Evolutionary conservation across 768 basidiomycete species (phyloP).

Genomic region (Kwoniella shandongensis): DNA sequence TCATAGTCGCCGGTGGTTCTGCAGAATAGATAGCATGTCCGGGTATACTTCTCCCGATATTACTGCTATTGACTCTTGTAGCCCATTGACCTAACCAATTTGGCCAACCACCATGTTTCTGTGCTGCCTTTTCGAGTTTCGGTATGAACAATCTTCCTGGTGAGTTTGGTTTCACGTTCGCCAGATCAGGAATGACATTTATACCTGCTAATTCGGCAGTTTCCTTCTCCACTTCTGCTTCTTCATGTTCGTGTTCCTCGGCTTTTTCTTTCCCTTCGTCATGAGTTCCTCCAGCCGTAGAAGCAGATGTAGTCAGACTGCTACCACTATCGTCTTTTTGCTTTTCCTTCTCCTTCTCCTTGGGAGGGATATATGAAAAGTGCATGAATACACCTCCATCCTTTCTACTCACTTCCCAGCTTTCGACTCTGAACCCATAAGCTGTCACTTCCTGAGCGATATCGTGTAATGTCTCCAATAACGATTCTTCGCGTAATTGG

Average conservation of each 20-base stretch:
- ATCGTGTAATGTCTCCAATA: slow-evolving; percentile 48
- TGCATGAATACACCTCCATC: slow-evolving; percentile 52
- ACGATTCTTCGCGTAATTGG: slow-evolving; percentile 36
- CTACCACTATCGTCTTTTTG: neutral
- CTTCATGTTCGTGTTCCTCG: neutral
- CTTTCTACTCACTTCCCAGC: slow-evolving; percentile 45
- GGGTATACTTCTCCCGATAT: slow-evolving; percentile 15
- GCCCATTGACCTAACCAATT: slow-evolving; percentile 51
- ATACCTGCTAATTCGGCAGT: neutral
- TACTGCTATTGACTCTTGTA: slow-evolving; percentile 18
- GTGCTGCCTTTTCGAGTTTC: slow-evolving; percentile 37
- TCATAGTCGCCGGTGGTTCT: neutral
- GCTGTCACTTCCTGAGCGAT: slow-evolving; percentile 37
- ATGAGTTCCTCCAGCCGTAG: no score
- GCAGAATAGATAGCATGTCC: slow-evolving; percentile 40
- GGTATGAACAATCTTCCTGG: slow-evolving; percentile 45
- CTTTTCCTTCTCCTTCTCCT: slow-evolving; percentile 1
- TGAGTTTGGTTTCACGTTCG: slow-evolving; percentile 8
- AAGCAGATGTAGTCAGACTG: no score
- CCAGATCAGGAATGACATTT: neutral
- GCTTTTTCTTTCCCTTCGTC: slow-evolving; percentile 3
- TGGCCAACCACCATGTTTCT: slow-evolving; percentile 47
- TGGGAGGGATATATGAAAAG: slow-evolving; percentile 48
- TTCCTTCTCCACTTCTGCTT: slow-evolving; percentile 2
- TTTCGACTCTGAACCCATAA: slow-evolving; percentile 45